Evolutionary conservation across 345 rosid species (phyloP).

Genomic region (Heritiera littoralis): DNA sequence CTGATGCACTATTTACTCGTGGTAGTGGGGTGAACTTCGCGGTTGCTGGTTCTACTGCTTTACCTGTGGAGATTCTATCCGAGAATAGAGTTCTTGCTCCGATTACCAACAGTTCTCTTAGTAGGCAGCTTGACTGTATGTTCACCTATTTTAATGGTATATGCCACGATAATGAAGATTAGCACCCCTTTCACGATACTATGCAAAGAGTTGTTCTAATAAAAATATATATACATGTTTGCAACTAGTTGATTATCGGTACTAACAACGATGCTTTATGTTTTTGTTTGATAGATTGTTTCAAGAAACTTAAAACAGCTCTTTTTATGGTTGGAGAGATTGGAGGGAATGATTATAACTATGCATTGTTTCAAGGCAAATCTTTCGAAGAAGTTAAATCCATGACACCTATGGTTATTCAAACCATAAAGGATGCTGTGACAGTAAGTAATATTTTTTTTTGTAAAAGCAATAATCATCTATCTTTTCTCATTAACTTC

Average conservation of each 20-base stretch:
- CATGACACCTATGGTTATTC: background rate
- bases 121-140: slow-evolving; percentile 16
- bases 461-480: background rate
- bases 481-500: background rate
- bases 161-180: background rate
- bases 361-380: slow-evolving; percentile 5
- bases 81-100: background rate
- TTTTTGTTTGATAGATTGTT: slow-evolving; percentile 1
- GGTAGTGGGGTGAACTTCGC: slow-evolving; percentile 17
- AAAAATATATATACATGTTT: background rate
- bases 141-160: slow-evolving; percentile 7
- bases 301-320: slow-evolving; percentile 4
- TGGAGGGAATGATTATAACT: slow-evolving; percentile 11
- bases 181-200: background rate
- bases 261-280: background rate
- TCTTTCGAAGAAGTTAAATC: background rate
- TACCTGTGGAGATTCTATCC: slow-evolving; percentile 1
- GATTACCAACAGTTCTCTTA: background rate
- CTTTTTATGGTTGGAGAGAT: slow-evolving; percentile 19
- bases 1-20: background rate
- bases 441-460: background rate
- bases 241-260: background rate
- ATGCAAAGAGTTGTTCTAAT: background rate
- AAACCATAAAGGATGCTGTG: slow-evolving; percentile 15
- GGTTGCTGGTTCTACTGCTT: slow-evolving; percentile 12